A percentile compares a stretch with the other conserved stretches of the same genome.
phyloP scores from a whole-genome alignment of 768 basidiomycete genomes.

The Flagelloscypha sp. region DNA sequence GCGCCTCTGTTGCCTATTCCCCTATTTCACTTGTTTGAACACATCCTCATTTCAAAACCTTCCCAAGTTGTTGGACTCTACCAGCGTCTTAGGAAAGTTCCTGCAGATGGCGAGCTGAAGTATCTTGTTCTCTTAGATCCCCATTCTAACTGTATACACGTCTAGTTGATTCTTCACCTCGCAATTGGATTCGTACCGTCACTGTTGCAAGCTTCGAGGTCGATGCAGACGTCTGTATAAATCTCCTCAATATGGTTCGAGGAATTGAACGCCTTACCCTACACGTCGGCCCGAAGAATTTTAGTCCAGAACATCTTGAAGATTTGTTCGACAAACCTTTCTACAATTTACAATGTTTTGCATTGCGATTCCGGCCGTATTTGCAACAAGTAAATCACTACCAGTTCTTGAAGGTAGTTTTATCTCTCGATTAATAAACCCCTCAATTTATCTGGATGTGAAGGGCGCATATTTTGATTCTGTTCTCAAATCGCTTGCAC shows the following conservation, averaged over 20 bases:
- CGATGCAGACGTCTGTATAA: slow-evolving; percentile 69
- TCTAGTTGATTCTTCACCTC: no score
- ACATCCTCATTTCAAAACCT: slow-evolving; percentile 40
- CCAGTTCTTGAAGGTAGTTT: slow-evolving; percentile 64
- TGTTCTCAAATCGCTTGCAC: slow-evolving; percentile 49
- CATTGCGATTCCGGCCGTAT: slow-evolving; percentile 80
- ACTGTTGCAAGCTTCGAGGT: slow-evolving; percentile 56
- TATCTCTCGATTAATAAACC: not conserved
- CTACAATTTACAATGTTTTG: slow-evolving; percentile 39
- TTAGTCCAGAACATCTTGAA: slow-evolving; percentile 75
- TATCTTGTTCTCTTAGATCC: slow-evolving; percentile 4
- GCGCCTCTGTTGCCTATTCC: slow-evolving; percentile 57
- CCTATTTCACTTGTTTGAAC: slow-evolving; percentile 46
- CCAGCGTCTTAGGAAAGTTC: slow-evolving; percentile 37
- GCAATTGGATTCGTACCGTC: no score
- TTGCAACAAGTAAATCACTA: slow-evolving; percentile 73
- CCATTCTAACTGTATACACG: slow-evolving; percentile 34
- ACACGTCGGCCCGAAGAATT: slow-evolving; percentile 67
- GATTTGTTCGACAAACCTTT: slow-evolving; percentile 52
- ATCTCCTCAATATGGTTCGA: slow-evolving; percentile 53
- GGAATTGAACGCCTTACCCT: slow-evolving; percentile 43
- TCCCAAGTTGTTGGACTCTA: slow-evolving; percentile 53
- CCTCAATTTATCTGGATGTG: not conserved
- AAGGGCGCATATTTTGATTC: slow-evolving; percentile 84
- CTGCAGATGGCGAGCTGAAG: slow-evolving; percentile 13